These are phyloP conservation scores for Pyrenochaeta sp. DNA, from an alignment of 2,329 filamentous ascomycete species.

Conservation along the genomic window DNA sequence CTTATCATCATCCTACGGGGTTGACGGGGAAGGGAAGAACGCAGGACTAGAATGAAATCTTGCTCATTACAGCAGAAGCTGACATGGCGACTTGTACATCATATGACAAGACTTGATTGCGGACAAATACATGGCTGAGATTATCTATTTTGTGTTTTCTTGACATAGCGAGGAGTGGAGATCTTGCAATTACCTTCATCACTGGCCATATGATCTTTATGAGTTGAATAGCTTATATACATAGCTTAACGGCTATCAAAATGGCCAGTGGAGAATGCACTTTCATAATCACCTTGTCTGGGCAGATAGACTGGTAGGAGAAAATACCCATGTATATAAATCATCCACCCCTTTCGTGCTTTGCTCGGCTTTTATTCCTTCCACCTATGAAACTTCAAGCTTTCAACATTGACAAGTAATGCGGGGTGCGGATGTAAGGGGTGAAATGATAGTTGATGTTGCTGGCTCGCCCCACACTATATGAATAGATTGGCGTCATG, in stretches of 20 bases:
- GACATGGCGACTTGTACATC: neutral
- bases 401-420: neutral
- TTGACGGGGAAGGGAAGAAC: too few species aligned
- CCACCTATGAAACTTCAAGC: neutral
- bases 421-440: neutral
- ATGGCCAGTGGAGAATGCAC: neutral
- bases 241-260: neutral
- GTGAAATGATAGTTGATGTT: neutral
- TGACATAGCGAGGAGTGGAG: too few species aligned
- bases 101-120: neutral
- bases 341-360: too few species aligned
- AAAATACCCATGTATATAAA: neutral
- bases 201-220: neutral
- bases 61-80: too few species aligned
- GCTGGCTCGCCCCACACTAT: conserved; percentile 12
- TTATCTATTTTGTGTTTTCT: too few species aligned
- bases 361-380: neutral
- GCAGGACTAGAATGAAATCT: too few species aligned
- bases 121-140: neutral
- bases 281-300: neutral
- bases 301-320: neutral
- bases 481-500: conserved; percentile 5
- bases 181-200: too few species aligned
- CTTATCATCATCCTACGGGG: too few species aligned
- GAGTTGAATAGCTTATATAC: neutral